Conservation (phyloP, 805 yeast species). For the Brettanomyces sp. region DNA sequence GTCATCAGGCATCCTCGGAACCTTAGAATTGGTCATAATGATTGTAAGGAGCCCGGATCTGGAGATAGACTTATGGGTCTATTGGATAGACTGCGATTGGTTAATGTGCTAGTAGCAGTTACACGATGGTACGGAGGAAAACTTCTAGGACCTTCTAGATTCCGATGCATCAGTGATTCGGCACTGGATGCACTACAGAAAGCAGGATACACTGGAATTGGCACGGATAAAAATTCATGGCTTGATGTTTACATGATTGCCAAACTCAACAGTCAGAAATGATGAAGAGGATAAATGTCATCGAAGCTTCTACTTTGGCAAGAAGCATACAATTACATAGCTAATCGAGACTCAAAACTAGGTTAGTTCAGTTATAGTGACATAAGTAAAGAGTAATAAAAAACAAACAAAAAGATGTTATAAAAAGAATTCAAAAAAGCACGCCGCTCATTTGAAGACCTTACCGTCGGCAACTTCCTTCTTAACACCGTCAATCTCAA, state of each 20-base stretch:
- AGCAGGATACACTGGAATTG: conserved; percentile 23
- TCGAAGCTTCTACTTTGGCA: too few relatives aligned
- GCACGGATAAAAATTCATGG: conserved; percentile 4
- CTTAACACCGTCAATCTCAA: conserved; percentile 65
- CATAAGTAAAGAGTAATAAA: not conserved
- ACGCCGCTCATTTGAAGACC: conserved; percentile 69
- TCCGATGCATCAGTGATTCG: conserved; percentile 53
- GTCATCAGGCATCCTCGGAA: conserved; percentile 11
- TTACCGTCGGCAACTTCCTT: conserved; percentile 95
- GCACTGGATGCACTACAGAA: conserved; percentile 41
- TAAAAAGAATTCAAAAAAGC: not conserved
- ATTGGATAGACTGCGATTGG: conserved; percentile 36
- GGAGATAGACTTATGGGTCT: conserved; percentile 52
- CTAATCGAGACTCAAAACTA: too few relatives aligned
- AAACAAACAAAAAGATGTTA: not conserved
- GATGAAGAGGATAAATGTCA: not conserved
- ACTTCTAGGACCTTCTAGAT: conserved; percentile 63
- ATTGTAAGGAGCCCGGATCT: conserved; percentile 71
- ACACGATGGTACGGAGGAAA: conserved; percentile 79
- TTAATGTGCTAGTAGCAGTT: conserved; percentile 56
- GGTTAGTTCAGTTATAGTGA: too few relatives aligned
- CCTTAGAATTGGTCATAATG: conserved; percentile 51
- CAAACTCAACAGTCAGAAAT: not conserved
- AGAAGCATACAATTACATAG: too few relatives aligned
- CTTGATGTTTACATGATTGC: conserved; percentile 6